Conservation (phyloP, 176 grass and related monocot species). For the Triticum monococcum region DNA sequence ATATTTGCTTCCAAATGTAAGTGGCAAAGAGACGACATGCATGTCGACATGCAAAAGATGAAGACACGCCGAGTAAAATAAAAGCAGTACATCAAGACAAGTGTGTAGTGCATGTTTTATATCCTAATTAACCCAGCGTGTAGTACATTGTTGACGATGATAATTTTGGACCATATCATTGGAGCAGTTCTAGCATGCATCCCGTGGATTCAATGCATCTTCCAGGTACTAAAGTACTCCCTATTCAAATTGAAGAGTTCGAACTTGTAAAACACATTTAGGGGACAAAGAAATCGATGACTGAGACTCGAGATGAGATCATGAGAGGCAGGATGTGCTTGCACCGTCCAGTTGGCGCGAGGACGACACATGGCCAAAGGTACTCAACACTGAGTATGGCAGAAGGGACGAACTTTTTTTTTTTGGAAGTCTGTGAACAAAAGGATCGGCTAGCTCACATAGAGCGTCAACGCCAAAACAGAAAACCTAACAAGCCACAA, state of each 20-base stretch:
- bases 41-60: not conserved
- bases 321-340: not conserved
- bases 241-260: not conserved
- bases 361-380: not conserved
- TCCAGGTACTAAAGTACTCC: not conserved
- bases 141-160: not conserved
- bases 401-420: too few relatives aligned
- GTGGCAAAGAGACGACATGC: not conserved
- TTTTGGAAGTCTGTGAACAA: too few relatives aligned
- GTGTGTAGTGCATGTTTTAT: not conserved
- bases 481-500: too few relatives aligned
- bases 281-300: not conserved
- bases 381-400: too few relatives aligned
- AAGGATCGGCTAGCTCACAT: too few relatives aligned
- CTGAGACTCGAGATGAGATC: too few relatives aligned
- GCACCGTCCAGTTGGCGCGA: not conserved
- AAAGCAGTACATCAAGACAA: not conserved
- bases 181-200: not conserved
- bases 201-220: constrained; percentile 26
- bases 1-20: not conserved
- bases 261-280: not conserved
- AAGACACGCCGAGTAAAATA: not conserved
- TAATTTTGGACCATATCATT: not conserved
- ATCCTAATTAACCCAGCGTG: not conserved
- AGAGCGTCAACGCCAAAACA: too few relatives aligned